These are phyloP conservation scores for Hyaloscypha bicolor DNA, from an alignment of 495 filamentous ascomycete species.

Conservation along the genomic window DNA sequence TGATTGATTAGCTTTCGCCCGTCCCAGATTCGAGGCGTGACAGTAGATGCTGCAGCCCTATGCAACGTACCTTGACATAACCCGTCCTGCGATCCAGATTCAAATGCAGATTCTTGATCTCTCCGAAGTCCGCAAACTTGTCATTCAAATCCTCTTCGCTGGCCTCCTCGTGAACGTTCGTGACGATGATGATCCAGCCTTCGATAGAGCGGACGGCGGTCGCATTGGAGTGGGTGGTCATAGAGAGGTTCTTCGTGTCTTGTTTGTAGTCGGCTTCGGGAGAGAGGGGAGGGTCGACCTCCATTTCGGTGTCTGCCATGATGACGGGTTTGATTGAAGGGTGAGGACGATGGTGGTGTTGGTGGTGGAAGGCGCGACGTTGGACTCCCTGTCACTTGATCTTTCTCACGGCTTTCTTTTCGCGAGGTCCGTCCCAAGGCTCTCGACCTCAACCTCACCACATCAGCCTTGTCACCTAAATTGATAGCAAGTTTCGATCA, in stretches of 20 bases:
- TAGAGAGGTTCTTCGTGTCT: conserved; percentile 58
- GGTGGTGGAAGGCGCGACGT: conserved; percentile 8
- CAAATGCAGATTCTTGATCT: conserved; percentile 96
- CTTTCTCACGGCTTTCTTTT: background rate
- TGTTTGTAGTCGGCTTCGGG: conserved; percentile 38
- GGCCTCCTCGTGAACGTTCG: conserved; percentile 97
- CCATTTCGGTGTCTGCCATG: conserved; percentile 78
- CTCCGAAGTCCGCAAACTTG: conserved; percentile 91
- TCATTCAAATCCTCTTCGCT: conserved; percentile 95
- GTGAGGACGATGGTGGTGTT: background rate
- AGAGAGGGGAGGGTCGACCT: conserved; percentile 63
- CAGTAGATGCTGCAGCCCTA: background rate
- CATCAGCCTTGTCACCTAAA: background rate
- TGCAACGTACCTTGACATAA: conserved; percentile 84
- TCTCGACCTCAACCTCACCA: background rate
- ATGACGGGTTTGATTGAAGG: conserved; percentile 24
- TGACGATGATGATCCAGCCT: conserved; percentile 97
- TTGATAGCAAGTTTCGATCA: background rate
- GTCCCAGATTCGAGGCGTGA: background rate
- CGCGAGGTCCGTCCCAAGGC: background rate
- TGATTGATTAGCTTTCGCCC: conserved; percentile 18
- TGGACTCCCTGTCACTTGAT: background rate
- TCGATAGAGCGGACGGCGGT: conserved; percentile 97
- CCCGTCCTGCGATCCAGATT: conserved; percentile 94
- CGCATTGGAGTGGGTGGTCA: conserved; percentile 76